phyloP scores from a whole-genome alignment of 495 filamentous ascomycete genomes.

The Neurospora sp. region DNA sequence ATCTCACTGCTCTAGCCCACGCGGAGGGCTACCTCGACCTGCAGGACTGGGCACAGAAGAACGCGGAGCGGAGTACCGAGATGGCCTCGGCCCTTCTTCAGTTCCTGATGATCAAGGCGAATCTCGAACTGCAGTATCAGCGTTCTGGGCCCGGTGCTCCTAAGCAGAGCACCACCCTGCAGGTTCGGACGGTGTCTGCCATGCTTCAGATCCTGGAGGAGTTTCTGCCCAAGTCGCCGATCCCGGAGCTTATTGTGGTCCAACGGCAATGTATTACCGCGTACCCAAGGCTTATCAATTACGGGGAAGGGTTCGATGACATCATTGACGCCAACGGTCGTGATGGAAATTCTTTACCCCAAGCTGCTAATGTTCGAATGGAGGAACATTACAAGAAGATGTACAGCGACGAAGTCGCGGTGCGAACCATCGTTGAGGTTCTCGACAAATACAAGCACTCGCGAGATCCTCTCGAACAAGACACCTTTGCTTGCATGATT shows the following conservation, averaged over 20 bases:
- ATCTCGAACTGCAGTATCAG: constrained; percentile 61
- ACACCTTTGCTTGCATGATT: constrained; percentile 97
- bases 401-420: constrained; percentile 79
- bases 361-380: constrained; percentile 80
- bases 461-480: constrained; percentile 70
- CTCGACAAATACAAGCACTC: constrained; percentile 81
- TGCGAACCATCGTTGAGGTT: constrained; percentile 68
- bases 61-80: constrained; percentile 46
- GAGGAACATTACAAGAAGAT: constrained; percentile 93
- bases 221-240: constrained; percentile 36
- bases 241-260: constrained; percentile 45
- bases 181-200: constrained; percentile 74
- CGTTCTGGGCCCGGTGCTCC: constrained; percentile 35
- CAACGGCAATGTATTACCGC: constrained; percentile 83
- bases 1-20: constrained; percentile 84
- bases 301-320: constrained; percentile 82
- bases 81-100: constrained; percentile 56
- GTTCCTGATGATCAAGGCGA: constrained; percentile 74
- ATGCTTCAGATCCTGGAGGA: constrained; percentile 73
- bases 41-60: constrained; percentile 66
- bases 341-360: constrained; percentile 65
- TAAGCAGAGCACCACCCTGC: constrained; percentile 46
- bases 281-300: constrained; percentile 94
- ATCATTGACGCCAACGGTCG: constrained; percentile 78
- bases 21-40: constrained; percentile 70